Evolutionary conservation across 2,329 filamentous ascomycete species (phyloP).

Genomic region (Diaporthe nobilis): DNA sequence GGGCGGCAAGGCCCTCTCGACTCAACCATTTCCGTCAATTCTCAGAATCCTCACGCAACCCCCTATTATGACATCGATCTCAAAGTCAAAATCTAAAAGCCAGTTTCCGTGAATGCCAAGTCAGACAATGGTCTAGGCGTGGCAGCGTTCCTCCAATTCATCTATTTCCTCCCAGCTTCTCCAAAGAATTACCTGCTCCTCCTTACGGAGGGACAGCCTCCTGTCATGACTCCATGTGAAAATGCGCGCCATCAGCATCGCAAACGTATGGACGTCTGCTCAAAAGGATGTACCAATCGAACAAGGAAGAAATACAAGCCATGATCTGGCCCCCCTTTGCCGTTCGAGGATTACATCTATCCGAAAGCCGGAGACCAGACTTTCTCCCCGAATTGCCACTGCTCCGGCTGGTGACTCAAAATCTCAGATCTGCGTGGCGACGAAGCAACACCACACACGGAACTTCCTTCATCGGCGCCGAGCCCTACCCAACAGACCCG

Average conservation of each 20-base stretch:
- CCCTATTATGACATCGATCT: neutral
- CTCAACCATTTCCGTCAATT: neutral
- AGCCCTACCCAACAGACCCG: neutral
- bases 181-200: neutral
- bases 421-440: neutral
- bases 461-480: neutral
- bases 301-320: neutral
- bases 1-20: neutral
- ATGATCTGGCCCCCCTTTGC: too few relatives aligned
- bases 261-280: neutral
- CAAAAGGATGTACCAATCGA: neutral
- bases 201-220: neutral
- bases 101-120: neutral
- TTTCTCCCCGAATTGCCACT: neutral
- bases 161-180: neutral
- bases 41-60: neutral
- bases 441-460: neutral
- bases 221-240: neutral
- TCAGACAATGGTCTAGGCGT: neutral
- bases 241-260: too few relatives aligned
- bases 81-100: neutral
- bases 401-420: too few relatives aligned
- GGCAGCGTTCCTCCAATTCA: neutral
- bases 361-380: neutral
- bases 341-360: neutral